phyloP scores from a whole-genome alignment of 2,329 filamentous ascomycete genomes.

The Anthostomella pinea region DNA sequence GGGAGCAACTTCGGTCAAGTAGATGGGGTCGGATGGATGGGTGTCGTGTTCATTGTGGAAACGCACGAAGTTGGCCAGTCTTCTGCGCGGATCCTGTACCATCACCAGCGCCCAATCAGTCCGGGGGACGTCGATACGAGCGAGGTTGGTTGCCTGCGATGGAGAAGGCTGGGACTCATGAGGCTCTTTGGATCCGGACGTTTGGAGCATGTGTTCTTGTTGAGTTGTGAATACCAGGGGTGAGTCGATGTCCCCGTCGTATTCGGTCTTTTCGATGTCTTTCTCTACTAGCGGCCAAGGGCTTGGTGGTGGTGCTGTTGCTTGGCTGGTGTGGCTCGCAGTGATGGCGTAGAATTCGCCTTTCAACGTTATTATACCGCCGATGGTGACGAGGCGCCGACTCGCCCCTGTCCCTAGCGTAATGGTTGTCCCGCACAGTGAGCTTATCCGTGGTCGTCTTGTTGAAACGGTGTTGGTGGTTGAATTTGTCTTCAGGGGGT shows the following conservation, averaged over 20 bases:
- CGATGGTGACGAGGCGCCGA: background rate
- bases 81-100: background rate
- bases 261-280: background rate
- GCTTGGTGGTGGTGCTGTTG: no score
- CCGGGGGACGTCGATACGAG: background rate
- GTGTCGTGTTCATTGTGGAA: background rate
- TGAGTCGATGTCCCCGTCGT: background rate
- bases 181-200: background rate
- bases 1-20: background rate
- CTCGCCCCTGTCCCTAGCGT: background rate
- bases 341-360: background rate
- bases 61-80: background rate
- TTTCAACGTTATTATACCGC: background rate
- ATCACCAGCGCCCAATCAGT: background rate
- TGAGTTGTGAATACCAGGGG: no score
- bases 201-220: no score
- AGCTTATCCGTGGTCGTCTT: background rate
- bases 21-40: background rate
- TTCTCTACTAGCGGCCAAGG: no score
- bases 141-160: background rate
- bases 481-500: background rate
- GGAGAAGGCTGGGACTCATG: background rate
- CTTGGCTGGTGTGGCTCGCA: background rate
- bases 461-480: background rate
- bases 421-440: background rate